A percentile compares a stretch with the other conserved stretches of the same genome.
phyloP scores from a whole-genome alignment of 768 basidiomycete species.

The Podaxis carcinomalis region DNA sequence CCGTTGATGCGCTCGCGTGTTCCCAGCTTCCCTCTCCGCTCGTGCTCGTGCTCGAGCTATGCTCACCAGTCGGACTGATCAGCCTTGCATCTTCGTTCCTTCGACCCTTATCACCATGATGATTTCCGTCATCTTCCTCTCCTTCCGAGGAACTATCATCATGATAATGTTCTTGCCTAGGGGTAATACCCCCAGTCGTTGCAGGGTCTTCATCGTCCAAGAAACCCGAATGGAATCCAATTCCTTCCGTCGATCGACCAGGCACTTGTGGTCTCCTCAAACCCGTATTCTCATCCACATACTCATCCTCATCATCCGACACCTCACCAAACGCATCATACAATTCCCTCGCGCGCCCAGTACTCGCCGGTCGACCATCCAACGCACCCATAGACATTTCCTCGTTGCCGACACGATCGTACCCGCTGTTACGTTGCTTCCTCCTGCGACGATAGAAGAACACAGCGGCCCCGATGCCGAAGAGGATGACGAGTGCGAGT shows the following conservation, averaged over 20 bases:
- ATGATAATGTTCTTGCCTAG: conserved; percentile 28
- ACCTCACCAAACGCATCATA: conserved; percentile 96
- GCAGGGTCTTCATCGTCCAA: conserved; percentile 70
- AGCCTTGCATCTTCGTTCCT: conserved; percentile 7
- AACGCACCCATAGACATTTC: conserved; percentile 78
- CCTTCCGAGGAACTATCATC: conserved; percentile 32
- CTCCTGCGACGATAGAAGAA: conserved; percentile 79
- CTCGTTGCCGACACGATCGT: conserved; percentile 59
- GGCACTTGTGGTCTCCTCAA: conserved; percentile 35
- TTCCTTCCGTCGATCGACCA: conserved; percentile 29
- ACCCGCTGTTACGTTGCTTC: conserved; percentile 36
- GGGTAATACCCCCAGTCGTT: conserved; percentile 27
- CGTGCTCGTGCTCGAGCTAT: conserved; percentile 32
- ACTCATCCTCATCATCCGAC: conserved; percentile 78
- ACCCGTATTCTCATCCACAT: conserved; percentile 68
- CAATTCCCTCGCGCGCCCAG: conserved; percentile 73
- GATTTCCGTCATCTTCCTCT: not conserved
- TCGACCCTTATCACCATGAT: not conserved
- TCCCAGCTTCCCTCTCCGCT: conserved; percentile 76
- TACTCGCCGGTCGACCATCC: conserved; percentile 31
- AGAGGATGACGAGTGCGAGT: conserved; percentile 71
- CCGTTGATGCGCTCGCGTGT: conserved; percentile 42
- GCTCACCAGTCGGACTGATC: conserved; percentile 15
- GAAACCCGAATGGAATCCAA: conserved; percentile 76
- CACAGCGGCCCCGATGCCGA: conserved; percentile 60